These are phyloP conservation scores for Diaporthe australafricana DNA, from an alignment of 2,329 filamentous ascomycete genomes.

Conservation along the genomic window DNA sequence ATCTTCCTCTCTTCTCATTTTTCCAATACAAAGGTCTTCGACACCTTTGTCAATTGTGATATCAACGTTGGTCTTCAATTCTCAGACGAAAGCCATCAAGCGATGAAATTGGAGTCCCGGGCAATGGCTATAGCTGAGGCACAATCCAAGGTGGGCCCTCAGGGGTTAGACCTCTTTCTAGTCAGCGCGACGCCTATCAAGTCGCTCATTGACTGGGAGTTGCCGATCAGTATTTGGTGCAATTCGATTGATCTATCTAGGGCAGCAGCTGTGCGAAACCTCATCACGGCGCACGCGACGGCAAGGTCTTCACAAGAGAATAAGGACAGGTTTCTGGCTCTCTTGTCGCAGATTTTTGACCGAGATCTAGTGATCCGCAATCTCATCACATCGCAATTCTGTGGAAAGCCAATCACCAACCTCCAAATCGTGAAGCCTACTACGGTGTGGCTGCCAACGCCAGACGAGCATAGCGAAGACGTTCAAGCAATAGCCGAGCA, in stretches of 20 bases:
- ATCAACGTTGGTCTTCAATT: background rate
- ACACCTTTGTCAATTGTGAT: background rate
- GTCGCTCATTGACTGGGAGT: background rate
- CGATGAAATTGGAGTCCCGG: accelerated
- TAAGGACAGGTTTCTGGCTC: accelerated
- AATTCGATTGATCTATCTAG: background rate
- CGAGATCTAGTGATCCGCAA: background rate
- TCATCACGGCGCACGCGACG: background rate
- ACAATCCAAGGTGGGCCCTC: background rate
- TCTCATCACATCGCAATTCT: background rate
- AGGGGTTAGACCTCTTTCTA: background rate
- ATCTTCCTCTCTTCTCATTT: background rate
- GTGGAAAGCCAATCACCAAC: background rate
- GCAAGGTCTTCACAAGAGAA: background rate
- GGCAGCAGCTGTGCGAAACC: background rate
- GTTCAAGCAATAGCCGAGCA: background rate
- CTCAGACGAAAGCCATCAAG: background rate
- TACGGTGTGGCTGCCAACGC: background rate
- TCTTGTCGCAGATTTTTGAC: background rate
- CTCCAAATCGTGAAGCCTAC: background rate
- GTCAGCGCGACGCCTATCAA: background rate
- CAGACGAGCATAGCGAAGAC: background rate
- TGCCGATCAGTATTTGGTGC: background rate
- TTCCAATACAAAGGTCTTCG: background rate
- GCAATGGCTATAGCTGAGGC: background rate